These are phyloP conservation scores for Fusarium lyarnte DNA, from an alignment of 2,329 filamentous ascomycete species.

Conservation along the genomic window DNA sequence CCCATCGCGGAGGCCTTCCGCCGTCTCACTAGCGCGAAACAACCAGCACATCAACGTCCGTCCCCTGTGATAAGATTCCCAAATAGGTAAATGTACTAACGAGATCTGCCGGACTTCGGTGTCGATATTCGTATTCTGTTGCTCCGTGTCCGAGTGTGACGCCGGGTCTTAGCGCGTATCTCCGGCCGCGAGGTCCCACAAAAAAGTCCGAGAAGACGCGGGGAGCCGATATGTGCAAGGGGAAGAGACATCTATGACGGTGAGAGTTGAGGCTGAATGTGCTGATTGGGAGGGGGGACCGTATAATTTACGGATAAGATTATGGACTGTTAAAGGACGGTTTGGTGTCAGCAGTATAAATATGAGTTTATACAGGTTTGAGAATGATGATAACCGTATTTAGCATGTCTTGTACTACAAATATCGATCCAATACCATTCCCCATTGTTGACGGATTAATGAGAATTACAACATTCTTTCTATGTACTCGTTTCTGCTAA, in stretches of 20 bases:
- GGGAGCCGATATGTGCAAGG: background rate
- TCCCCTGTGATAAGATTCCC: background rate
- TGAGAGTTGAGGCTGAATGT: background rate
- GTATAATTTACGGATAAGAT: background rate
- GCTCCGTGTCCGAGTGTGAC: background rate
- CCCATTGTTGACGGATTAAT: background rate
- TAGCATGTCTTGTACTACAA: background rate
- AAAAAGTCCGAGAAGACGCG: background rate
- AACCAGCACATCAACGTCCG: background rate
- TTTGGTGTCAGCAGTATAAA: background rate
- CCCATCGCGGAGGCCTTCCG: slow-evolving; percentile 12
- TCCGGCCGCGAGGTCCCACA: slow-evolving; percentile 28
- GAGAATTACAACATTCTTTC: background rate
- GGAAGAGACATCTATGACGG: background rate
- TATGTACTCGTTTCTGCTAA: background rate
- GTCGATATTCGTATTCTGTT: background rate
- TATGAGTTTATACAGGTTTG: background rate
- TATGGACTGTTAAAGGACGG: background rate
- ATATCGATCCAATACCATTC: background rate
- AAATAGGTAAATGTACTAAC: background rate
- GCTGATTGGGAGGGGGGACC: background rate
- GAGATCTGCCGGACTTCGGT: background rate
- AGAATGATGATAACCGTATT: background rate
- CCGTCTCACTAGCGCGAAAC: background rate
- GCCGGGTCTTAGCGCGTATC: slow-evolving; percentile 5